Base-by-base conservation (phyloP, 2,329 filamentous ascomycete species). In the Ophiostoma australiae region DNA sequence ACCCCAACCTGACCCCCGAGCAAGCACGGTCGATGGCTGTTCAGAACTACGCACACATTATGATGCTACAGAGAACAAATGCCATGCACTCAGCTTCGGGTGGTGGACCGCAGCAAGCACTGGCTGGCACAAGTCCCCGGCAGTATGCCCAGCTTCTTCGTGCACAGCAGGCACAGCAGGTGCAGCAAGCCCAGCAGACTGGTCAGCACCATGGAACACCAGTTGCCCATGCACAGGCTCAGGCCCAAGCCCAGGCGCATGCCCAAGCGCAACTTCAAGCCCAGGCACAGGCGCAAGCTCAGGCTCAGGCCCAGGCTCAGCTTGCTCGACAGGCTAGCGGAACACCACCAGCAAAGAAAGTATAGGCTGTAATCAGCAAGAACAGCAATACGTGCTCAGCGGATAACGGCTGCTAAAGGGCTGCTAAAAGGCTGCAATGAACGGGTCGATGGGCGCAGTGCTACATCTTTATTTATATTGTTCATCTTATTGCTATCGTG, bases 101-200 rank as follows among this genome's bases (percentile, higher is more conserved):
- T 11, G 82, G 79, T 17, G 79, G 81, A 4, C 81, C 81, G 8
- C 83, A 85, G 73, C 78, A 83, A 17, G 81, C 82, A 23, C 81
- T 85, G 68, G 78, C 81, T 0, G 80, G 81, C 23, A 84, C 83
- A 1, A 86, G 84, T 71, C 86, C 86, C 37, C 85, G 88, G 58
- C 86, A 88, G 73, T 88, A 88, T 75, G 86, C 86, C 1, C 85
- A 86, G 71, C 79, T 88, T 44, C 81, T 88, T 10, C 79, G 86
- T 65, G 85, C 86, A 55, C 86, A 88, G 74, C 86, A 87, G 58
- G 72, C 72, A 0, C 67, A 70, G 73, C 84, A 86, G 73, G 80
- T 82, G 37, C 83, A 82, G 71, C 58, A 67, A 20, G 70, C 61
- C 27, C 70, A 71, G 55, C 71, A 73, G 72, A 58, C 69, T 13